These are phyloP conservation scores for Spongiforma sp. DNA, from an alignment of 1,284 basidiomycete genomes.

Conservation along the genomic window DNA sequence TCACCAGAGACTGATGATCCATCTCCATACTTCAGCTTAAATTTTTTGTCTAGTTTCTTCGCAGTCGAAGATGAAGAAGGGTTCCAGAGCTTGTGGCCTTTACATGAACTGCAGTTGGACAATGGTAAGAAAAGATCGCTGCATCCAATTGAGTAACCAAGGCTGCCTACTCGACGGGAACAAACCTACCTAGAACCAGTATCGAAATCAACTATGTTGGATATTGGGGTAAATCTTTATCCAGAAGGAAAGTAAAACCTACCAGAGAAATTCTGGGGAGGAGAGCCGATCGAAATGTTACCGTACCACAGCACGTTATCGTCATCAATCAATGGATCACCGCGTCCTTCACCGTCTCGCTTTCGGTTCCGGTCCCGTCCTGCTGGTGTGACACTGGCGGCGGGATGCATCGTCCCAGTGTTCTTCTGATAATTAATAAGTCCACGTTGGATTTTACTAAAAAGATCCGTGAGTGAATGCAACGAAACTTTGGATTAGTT, in stretches of 20 bases:
- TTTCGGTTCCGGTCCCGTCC: background rate
- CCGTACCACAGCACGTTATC: conserved; percentile 34
- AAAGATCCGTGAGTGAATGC: background rate
- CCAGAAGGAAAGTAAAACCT: background rate
- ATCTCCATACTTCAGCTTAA: conserved; percentile 59
- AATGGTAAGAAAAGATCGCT: no score
- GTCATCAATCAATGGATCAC: conserved; percentile 29
- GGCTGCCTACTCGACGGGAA: no score
- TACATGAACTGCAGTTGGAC: no score
- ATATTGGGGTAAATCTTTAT: background rate
- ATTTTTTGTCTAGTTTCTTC: conserved; percentile 37
- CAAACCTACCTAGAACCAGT: conserved; percentile 35
- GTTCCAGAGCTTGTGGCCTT: conserved; percentile 30
- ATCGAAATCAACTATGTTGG: conserved; percentile 40
- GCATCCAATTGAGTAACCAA: no score
- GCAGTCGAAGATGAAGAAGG: conserved; percentile 43
- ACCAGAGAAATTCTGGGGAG: conserved; percentile 25
- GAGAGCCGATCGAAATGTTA: conserved; percentile 38
- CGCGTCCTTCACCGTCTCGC: conserved; percentile 1
- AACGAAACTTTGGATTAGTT: background rate
- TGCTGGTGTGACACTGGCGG: no score
- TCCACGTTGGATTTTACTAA: conserved; percentile 18
- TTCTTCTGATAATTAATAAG: conserved; percentile 19
- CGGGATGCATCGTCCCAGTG: conserved; percentile 15
- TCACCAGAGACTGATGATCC: conserved; percentile 55